These are phyloP conservation scores for Brassica nigra DNA, from an alignment of 345 rosid genomes.

Conservation along the genomic window DNA sequence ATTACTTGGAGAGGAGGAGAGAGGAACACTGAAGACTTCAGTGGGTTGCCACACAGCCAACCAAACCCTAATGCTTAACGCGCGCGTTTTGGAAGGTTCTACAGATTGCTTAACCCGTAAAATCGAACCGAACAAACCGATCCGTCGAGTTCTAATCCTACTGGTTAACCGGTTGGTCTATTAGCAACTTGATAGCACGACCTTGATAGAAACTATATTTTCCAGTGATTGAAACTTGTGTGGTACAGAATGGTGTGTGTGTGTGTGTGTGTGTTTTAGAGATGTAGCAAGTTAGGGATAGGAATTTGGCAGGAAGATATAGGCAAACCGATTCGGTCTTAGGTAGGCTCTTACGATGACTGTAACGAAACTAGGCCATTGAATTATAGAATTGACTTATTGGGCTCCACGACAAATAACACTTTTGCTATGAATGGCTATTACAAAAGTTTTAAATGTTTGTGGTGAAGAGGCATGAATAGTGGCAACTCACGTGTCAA, in stretches of 20 bases:
- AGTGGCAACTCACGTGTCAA: constrained; percentile 36
- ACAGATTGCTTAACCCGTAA: not conserved
- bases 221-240: not conserved
- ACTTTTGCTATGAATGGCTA: not conserved
- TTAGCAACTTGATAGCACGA: not conserved
- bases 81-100: constrained; percentile 30
- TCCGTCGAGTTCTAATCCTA: not conserved
- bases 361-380: not conserved
- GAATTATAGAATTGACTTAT: not conserved
- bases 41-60: constrained; percentile 37
- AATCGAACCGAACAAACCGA: constrained; percentile 13
- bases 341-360: not conserved
- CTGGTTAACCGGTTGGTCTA: not conserved
- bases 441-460: not conserved
- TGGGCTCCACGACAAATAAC: constrained; percentile 21
- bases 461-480: constrained; percentile 27
- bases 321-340: not conserved
- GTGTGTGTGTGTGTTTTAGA: not conserved
- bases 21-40: constrained; percentile 31
- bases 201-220: not conserved
- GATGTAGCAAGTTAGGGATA: not conserved
- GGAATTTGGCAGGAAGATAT: not conserved
- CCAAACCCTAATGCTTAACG: constrained; percentile 10
- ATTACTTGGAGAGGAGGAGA: constrained; percentile 38
- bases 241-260: not conserved